These are phyloP conservation scores for Suhomyces terraborum DNA, from an alignment of 1,139 yeast genomes.

Conservation along the genomic window DNA sequence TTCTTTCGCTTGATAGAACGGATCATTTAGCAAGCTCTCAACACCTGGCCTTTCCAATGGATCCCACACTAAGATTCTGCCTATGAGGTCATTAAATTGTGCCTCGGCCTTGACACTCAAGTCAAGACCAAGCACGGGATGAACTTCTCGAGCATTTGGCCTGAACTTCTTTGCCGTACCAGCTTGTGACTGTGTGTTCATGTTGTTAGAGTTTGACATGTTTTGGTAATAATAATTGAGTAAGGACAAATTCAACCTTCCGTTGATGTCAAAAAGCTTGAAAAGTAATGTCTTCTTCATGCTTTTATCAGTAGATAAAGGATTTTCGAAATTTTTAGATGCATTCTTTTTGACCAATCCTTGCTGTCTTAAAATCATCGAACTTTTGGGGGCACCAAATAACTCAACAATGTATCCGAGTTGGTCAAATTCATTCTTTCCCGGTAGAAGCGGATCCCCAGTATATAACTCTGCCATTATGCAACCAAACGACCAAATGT, in stretches of 20 bases:
- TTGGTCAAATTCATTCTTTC: slow-evolving; percentile 27
- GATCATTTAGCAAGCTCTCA: slow-evolving; percentile 44
- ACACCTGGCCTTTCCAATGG: slow-evolving; percentile 50
- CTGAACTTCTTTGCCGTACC: slow-evolving; percentile 26
- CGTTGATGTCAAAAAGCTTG: slow-evolving; percentile 44
- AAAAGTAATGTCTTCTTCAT: slow-evolving; percentile 18
- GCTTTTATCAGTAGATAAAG: slow-evolving; percentile 15
- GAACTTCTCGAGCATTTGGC: slow-evolving; percentile 38
- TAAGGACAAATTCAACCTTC: slow-evolving; percentile 37
- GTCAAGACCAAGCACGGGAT: slow-evolving; percentile 43
- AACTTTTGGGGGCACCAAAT: slow-evolving; percentile 24
- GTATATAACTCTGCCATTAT: slow-evolving; percentile 25
- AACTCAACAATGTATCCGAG: slow-evolving; percentile 24
- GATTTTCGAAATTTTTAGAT: slow-evolving; percentile 10
- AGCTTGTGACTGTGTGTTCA: neutral
- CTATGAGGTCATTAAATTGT: slow-evolving; percentile 34
- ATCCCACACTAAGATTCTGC: slow-evolving; percentile 55
- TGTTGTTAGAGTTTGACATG: neutral
- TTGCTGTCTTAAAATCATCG: slow-evolving; percentile 16
- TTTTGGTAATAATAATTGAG: slow-evolving; percentile 23
- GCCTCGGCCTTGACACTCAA: slow-evolving; percentile 19
- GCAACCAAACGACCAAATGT: slow-evolving; percentile 32
- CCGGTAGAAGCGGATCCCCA: slow-evolving; percentile 28
- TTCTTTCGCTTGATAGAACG: slow-evolving; percentile 5
- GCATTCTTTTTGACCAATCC: slow-evolving; percentile 12